Conservation (phyloP, 148 eudicot genomes). For the Diospyros lotus region DNA sequence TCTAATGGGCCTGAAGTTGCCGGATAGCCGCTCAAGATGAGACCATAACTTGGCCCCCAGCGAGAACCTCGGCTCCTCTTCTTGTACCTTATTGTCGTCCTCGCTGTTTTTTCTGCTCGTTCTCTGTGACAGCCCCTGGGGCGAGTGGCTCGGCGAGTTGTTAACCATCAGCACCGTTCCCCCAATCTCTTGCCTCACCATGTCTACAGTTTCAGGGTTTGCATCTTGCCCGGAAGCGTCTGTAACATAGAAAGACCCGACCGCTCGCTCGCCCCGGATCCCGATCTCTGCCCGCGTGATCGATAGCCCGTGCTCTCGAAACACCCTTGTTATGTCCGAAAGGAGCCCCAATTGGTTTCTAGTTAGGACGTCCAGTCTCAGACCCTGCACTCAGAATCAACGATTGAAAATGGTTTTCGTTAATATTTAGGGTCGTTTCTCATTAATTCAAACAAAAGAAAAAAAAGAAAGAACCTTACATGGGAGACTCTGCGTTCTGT, state of each 20-base stretch:
- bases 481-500: conserved; percentile 71
- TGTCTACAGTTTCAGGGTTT: conserved; percentile 33
- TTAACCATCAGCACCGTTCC: conserved; percentile 30
- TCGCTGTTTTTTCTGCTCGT: conserved; percentile 16
- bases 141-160: conserved; percentile 5
- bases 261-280: conserved; percentile 44
- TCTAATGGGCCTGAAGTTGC: conserved; percentile 40
- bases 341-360: conserved; percentile 55
- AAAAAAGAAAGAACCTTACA: too few relatives aligned
- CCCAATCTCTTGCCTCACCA: conserved; percentile 43
- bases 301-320: conserved; percentile 64
- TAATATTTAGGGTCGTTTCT: too few relatives aligned
- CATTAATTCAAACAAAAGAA: too few relatives aligned
- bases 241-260: conserved; percentile 63
- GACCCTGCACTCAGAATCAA: conserved; percentile 50
- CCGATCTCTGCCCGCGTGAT: conserved; percentile 72
- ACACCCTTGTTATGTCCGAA: conserved; percentile 62
- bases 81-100: conserved; percentile 10
- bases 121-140: conserved; percentile 6
- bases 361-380: conserved; percentile 62
- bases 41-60: conserved; percentile 51
- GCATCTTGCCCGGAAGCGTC: conserved; percentile 45
- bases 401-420: too few relatives aligned
- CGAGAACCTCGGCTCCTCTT: conserved; percentile 31
- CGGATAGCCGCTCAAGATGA: conserved; percentile 36